Evolutionary conservation across 1,284 basidiomycete genomes (phyloP).

Genomic region (Sutorius eximius): DNA sequence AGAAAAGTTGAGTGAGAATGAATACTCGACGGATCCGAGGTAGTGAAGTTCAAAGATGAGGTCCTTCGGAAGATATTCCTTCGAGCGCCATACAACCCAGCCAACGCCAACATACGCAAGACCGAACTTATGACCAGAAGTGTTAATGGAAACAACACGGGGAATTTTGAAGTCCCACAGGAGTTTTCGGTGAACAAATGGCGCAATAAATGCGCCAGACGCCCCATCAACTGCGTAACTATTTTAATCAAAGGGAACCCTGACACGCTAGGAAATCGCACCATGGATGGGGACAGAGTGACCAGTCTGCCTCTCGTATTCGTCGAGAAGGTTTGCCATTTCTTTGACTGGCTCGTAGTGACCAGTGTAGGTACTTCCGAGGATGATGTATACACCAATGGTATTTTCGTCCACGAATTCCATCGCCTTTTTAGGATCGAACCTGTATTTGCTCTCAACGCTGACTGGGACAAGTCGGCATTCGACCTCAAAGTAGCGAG

Average conservation of each 20-base stretch:
- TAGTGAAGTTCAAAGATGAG: constrained; percentile 94
- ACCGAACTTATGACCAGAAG: constrained; percentile 90
- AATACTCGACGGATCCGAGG: constrained; percentile 59
- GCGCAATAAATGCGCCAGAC: constrained; percentile 83
- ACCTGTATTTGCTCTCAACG: constrained; percentile 74
- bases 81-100: constrained; percentile 84
- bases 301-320: constrained; percentile 83
- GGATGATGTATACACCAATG: constrained; percentile 79
- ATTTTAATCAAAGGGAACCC: background rate
- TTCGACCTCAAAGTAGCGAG: constrained; percentile 90
- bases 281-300: constrained; percentile 82
- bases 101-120: constrained; percentile 86
- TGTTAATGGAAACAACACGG: constrained; percentile 87
- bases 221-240: constrained; percentile 64
- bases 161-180: constrained; percentile 87
- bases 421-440: constrained; percentile 85
- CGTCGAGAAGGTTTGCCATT: constrained; percentile 83
- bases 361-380: constrained; percentile 90
- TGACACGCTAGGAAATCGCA: constrained; percentile 35
- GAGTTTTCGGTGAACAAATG: constrained; percentile 78
- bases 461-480: constrained; percentile 78
- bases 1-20: constrained; percentile 95
- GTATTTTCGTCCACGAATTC: constrained; percentile 92
- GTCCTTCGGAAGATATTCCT: constrained; percentile 78
- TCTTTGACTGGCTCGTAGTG: constrained; percentile 91